A percentile compares a stretch with the other conserved stretches of the same genome.
phyloP scores from a whole-genome alignment of 2,329 filamentous ascomycete genomes.

The Moelleriella libera region DNA sequence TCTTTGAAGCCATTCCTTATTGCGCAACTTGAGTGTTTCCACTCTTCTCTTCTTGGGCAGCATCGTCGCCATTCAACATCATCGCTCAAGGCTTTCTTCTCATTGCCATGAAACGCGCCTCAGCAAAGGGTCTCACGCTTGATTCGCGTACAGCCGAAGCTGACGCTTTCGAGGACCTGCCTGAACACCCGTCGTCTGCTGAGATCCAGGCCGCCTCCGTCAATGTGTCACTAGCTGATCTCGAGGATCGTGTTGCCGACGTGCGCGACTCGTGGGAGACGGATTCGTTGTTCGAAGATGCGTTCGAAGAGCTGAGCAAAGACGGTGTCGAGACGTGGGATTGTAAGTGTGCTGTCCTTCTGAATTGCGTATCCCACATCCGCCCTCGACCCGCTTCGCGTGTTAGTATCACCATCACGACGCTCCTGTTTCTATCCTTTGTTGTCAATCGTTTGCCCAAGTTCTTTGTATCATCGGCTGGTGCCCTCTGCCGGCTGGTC shows the following conservation, averaged over 20 bases:
- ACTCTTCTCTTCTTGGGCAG: background rate
- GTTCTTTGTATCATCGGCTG: no score
- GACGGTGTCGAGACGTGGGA: conserved; percentile 29
- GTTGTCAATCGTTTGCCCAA: no score
- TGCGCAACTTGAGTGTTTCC: background rate
- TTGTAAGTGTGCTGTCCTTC: background rate
- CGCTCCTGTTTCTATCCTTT: no score
- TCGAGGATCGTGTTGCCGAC: conserved; percentile 37
- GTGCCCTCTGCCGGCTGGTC: no score
- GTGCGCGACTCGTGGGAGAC: conserved; percentile 45
- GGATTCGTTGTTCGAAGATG: conserved; percentile 49
- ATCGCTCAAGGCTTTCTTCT: background rate
- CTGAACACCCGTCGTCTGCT: conserved; percentile 18
- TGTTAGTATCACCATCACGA: no score
- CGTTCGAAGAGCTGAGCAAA: conserved; percentile 42
- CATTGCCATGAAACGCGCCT: conserved; percentile 9
- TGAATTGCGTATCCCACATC: no score
- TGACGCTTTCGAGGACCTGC: conserved; percentile 20
- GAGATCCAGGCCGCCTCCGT: conserved; percentile 21
- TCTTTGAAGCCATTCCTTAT: background rate
- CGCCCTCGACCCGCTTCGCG: background rate
- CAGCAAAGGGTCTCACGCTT: conserved; percentile 15
- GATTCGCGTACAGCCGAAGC: conserved; percentile 18
- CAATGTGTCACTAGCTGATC: conserved; percentile 24
- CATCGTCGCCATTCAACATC: background rate